Evolutionary conservation across 2,329 filamentous ascomycete genomes (phyloP), one percentile per base, ranked within the genome.

Genomic region (Penicillium griseofulvum): DNA sequence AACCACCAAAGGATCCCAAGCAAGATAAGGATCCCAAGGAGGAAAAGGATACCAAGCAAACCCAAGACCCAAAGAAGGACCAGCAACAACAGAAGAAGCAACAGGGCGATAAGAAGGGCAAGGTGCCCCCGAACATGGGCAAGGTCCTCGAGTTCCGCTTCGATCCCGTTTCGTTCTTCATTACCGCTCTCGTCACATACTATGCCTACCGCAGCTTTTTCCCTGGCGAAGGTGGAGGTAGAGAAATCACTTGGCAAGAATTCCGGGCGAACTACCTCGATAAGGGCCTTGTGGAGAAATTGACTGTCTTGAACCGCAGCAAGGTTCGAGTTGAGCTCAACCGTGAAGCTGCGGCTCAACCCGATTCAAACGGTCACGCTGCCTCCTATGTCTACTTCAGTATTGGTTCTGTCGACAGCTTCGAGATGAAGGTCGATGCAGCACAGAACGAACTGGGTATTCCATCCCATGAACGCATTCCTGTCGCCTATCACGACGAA

Each of bases 231-330:
- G 81, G 80, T n/a, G 33, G 47, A 59, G 80, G 78, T 52, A 81
- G 86, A 68, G 93, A 99, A 71, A 97, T 99, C 56, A 97, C 94
- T 52, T 99, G 91, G 90, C 92, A 99, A 76, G 94, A 99, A 76
- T 90, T 99, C 77, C 83, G 90, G 60, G 92, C 86, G 65, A 94
- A 91, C 31, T 97, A 96, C 80, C 81, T 99, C 57, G 91, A 97
- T 76, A 97, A 96, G 80, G 94, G 94, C 8, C 82, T 99, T 24
- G 92, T 99, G 19, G 90, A 97, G 77, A 97, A 92, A 78, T 82
- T 99, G 64, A 87, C 87, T 17, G 87, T 96, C 33, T 83, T 96
- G 49, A 86, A 91, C 65, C 84, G 87, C 60, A 86, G 85, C 66
- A 84, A 84, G 58, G 94, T 97, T 43, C 85, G 88, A 52, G 90